These are phyloP conservation scores for Zygosaccharomyces sapae DNA, from an alignment of 1,139 yeast species.

Conservation along the genomic window DNA sequence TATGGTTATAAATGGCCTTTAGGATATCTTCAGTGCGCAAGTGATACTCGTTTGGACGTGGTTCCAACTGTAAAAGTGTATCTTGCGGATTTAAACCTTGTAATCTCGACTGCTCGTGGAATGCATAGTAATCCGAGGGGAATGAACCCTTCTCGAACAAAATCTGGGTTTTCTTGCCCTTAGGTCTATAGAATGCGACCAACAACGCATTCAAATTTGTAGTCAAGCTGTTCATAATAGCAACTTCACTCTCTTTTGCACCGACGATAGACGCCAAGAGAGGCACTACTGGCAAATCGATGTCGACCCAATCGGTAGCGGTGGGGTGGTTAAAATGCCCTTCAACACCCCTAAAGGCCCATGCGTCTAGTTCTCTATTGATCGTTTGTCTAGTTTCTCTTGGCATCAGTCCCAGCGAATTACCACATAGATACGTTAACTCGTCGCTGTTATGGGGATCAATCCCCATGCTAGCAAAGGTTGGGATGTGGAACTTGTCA, in stretches of 20 bases:
- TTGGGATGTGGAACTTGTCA: conserved; percentile 55
- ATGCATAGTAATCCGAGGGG: conserved; percentile 89
- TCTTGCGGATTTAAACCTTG: conserved; percentile 52
- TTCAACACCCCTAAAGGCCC: conserved; percentile 78
- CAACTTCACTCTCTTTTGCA: conserved; percentile 67
- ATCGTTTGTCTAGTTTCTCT: conserved; percentile 54
- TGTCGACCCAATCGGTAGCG: conserved; percentile 70
- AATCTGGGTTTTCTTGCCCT: conserved; percentile 57
- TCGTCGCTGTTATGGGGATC: conserved; percentile 16
- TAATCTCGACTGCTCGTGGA: conserved; percentile 64
- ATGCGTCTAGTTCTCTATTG: conserved; percentile 66
- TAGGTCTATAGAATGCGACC: conserved; percentile 70
- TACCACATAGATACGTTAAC: conserved; percentile 71
- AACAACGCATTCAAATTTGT: conserved; percentile 73
- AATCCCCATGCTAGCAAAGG: conserved; percentile 51
- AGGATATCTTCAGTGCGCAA: conserved; percentile 63
- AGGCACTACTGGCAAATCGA: conserved; percentile 71
- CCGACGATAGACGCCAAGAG: conserved; percentile 73
- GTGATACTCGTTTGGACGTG: conserved; percentile 52
- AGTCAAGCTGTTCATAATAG: conserved; percentile 83
- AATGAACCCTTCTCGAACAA: conserved; percentile 83
- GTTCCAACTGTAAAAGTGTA: conserved; percentile 60
- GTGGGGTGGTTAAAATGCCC: conserved; percentile 74
- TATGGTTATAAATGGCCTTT: conserved; percentile 49
- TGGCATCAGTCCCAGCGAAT: conserved; percentile 90